Evolutionary conservation across 805 yeast genomes (phyloP), one percentile per base, ranked within the genome.

Genomic region (Pichia nanzhaoensis): DNA sequence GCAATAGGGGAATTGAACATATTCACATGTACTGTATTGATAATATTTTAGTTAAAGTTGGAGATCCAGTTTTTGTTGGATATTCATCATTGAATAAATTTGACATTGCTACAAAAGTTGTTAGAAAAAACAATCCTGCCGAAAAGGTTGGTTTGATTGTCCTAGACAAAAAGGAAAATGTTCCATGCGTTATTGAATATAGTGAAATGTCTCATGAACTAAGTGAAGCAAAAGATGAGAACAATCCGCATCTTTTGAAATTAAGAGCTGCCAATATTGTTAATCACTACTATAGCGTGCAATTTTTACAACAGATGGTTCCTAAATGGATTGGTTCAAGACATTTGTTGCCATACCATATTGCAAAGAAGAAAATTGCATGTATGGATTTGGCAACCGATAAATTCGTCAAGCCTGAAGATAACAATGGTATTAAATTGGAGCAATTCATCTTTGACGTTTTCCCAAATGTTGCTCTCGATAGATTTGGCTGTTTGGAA

Each of bases 381-480:
- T 66, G 64, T 44, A 73, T 77, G 41, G 78, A 80, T 55, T 52
- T 65, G 19, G 59, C 55, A 1, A 66, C 77, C 0, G 78, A 78
- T 27, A 61, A 68, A 41, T 60, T 67, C 34, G 56, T 69, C 24
- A 78, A 75, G 55, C 96, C 98, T n/a, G 54, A 70, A 1, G 75
- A 70, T 46, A 86, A 91, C 39, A 93, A 93, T 63, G 99, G 98
- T 36, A 81, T 91, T 59, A 93, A 93, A 63, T 73, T 93, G 59
- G 99, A 93, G 64, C 98, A 91, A 63, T 93, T 93, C 57, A 95
- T 93, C 46, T 93, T 93, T 68, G 99, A 93, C 60, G 95, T 93
- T 20, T 93, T 93, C 67, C 90, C 90, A 41, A 75, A 80, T 27
- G 82, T 93, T 31, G 74, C 77, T 12, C 60, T 90, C 50, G 60